Conservation (phyloP, 371 early-diverging fungal species). For the Blakeslea trispora region DNA sequence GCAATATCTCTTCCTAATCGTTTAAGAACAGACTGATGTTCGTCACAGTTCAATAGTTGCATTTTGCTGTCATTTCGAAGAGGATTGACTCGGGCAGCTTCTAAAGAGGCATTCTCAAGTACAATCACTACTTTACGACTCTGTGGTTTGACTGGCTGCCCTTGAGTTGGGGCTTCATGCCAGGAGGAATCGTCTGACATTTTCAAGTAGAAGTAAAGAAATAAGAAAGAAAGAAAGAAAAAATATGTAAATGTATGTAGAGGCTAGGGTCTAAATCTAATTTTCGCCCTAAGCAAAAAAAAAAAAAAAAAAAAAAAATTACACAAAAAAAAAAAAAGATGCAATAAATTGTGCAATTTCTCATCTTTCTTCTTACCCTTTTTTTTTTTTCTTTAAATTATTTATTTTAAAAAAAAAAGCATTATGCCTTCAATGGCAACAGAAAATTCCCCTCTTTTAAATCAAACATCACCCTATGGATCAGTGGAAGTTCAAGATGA, state of each 20-base stretch:
- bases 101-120: slow-evolving; percentile 87
- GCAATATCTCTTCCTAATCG: slow-evolving; percentile 82
- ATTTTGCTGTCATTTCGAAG: slow-evolving; percentile 79
- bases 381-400: background rate
- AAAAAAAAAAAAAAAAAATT: no score
- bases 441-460: slow-evolving; percentile 10
- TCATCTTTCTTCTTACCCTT: background rate
- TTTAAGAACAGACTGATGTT: slow-evolving; percentile 88
- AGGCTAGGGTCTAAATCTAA: no score
- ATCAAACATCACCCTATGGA: background rate
- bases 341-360: no score
- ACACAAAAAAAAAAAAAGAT: no score
- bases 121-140: slow-evolving; percentile 83
- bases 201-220: background rate
- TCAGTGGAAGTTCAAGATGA: slow-evolving; percentile 11
- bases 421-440: slow-evolving; percentile 3
- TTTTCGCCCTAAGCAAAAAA: no score
- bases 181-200: slow-evolving; percentile 33
- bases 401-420: background rate
- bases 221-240: no score
- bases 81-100: slow-evolving; percentile 86
- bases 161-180: slow-evolving; percentile 33
- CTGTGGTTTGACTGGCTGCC: slow-evolving; percentile 18
- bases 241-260: no score
- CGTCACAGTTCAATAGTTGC: slow-evolving; percentile 95